Conservation (phyloP, 1,139 yeast species). For the Saccharomyces hybrid region DNA sequence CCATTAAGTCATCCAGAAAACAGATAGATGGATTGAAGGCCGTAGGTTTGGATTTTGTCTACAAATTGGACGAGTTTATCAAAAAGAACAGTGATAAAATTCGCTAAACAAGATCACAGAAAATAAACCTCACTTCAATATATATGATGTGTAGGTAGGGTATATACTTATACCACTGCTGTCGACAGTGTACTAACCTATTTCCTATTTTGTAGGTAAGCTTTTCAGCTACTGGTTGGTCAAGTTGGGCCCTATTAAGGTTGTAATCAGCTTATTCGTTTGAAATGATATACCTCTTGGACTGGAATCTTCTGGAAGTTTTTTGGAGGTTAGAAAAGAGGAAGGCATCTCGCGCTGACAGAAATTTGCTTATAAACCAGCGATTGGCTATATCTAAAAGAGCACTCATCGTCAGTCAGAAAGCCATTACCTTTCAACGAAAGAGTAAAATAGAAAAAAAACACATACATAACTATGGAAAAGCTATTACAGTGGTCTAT, state of each 20-base stretch:
- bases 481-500: slow-evolving; percentile 88
- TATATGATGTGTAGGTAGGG: neutral
- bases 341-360: neutral
- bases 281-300: neutral
- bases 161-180: neutral
- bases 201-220: neutral
- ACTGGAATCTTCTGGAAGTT: neutral
- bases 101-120: slow-evolving; percentile 5
- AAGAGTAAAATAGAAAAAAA: neutral
- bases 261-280: neutral
- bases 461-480: slow-evolving; percentile 48
- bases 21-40: slow-evolving; percentile 58
- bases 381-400: neutral
- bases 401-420: neutral
- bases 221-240: neutral
- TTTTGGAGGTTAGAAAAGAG: neutral
- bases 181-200: neutral
- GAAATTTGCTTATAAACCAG: neutral
- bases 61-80: slow-evolving; percentile 31
- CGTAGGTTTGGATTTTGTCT: slow-evolving; percentile 65
- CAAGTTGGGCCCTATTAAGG: neutral
- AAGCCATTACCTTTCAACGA: neutral
- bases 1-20: slow-evolving; percentile 45
- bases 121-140: neutral
- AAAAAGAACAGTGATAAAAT: slow-evolving; percentile 21